Evolutionary conservation across 176 grass and related monocot species (phyloP).

Genomic region (Cenchrus fungigraminus): DNA sequence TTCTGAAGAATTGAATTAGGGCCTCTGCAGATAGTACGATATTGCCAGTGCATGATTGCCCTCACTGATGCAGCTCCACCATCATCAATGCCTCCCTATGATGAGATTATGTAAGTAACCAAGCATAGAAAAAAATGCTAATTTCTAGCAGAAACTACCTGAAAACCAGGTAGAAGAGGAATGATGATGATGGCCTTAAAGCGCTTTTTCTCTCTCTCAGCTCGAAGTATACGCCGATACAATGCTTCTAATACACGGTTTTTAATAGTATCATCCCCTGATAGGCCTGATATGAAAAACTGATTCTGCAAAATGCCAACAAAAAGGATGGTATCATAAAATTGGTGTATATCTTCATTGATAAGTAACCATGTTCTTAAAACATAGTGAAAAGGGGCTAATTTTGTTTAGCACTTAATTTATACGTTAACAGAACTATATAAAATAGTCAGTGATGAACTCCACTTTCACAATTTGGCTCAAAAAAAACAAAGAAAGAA

Average conservation of each 20-base stretch:
- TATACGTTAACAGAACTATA: constrained; percentile 12
- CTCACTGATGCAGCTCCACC: constrained; percentile 93
- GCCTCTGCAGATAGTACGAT: constrained; percentile 93
- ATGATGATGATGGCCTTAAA: constrained; percentile 88
- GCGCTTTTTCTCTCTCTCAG: constrained; percentile 78
- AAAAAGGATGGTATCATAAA: constrained; percentile 31
- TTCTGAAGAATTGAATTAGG: constrained; percentile 96
- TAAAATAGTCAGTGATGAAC: constrained; percentile 1
- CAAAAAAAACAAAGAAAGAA: constrained; percentile 5
- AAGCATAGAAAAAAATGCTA: constrained; percentile 13
- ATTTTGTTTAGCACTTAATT: constrained; percentile 28
- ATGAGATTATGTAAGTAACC: constrained; percentile 35
- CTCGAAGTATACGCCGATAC: constrained; percentile 82
- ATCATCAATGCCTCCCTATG: constrained; percentile 98
- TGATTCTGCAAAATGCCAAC: constrained; percentile 73
- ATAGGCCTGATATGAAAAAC: constrained; percentile 97
- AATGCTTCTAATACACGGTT: constrained; percentile 94
- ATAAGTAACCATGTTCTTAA: not conserved
- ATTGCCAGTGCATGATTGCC: constrained; percentile 99
- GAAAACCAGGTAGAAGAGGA: constrained; percentile 97
- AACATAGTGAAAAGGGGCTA: not conserved
- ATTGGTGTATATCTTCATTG: not conserved
- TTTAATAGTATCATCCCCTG: constrained; percentile 92
- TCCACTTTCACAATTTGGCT: constrained; percentile 22
- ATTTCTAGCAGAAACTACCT: constrained; percentile 53